Evolutionary conservation across 23 red algal genomes (phyloP).

Genomic region (Agarophyton chilense): DNA sequence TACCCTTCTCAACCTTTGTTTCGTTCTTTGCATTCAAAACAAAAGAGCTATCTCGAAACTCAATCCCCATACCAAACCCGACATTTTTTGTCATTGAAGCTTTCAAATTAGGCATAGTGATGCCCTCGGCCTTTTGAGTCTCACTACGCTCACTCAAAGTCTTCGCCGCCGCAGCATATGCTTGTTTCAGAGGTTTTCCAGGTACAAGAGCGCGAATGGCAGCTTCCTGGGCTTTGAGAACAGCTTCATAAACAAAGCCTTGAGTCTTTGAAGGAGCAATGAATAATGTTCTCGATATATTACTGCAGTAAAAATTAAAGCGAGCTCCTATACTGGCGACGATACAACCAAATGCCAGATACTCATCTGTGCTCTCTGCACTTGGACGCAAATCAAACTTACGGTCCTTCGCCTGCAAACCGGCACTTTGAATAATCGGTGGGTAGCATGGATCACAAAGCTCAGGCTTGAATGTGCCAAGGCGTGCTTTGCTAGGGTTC

Average conservation of each 20-base stretch:
- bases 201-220: slow-evolving; percentile 71
- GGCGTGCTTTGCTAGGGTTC: slow-evolving; percentile 61
- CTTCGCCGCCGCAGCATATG: slow-evolving; percentile 72
- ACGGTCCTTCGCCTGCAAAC: slow-evolving; percentile 31
- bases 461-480: slow-evolving; percentile 67
- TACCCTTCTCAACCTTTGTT: slow-evolving; percentile 76
- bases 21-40: slow-evolving; percentile 91
- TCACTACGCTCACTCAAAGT: slow-evolving; percentile 12
- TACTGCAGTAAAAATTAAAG: slow-evolving; percentile 88
- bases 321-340: slow-evolving; percentile 89
- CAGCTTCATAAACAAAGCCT: slow-evolving; percentile 66
- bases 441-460: slow-evolving; percentile 93
- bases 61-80: slow-evolving; percentile 94
- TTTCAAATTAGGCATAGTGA: slow-evolving; percentile 57
- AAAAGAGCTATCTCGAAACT: slow-evolving; percentile 90
- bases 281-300: slow-evolving; percentile 86
- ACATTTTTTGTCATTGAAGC: slow-evolving; percentile 76
- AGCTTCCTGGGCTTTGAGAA: slow-evolving; percentile 72
- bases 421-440: slow-evolving; percentile 91
- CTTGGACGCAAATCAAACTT: slow-evolving; percentile 89
- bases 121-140: slow-evolving; percentile 9
- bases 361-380: slow-evolving; percentile 74
- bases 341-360: slow-evolving; percentile 75
- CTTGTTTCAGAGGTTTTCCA: slow-evolving; percentile 60
- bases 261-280: slow-evolving; percentile 73